These are phyloP conservation scores for Solanum pimpinellifolium DNA, from an alignment of 257 asterid genomes.

Conservation along the genomic window DNA sequence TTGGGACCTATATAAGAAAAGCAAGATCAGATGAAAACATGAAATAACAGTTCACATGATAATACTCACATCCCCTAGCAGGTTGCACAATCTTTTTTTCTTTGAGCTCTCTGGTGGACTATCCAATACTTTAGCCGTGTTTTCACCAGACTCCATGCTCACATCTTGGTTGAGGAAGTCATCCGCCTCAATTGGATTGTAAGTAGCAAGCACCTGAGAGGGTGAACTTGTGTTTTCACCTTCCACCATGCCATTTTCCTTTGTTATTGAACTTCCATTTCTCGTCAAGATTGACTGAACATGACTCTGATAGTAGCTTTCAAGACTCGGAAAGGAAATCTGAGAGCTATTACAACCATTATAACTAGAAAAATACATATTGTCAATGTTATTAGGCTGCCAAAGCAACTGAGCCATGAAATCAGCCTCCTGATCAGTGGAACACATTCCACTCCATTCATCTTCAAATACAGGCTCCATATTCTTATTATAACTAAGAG, in stretches of 20 bases:
- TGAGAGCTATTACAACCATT: slow-evolving; percentile 3
- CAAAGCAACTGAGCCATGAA: slow-evolving; percentile 15
- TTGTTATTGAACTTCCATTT: slow-evolving; percentile 1
- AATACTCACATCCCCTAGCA: slow-evolving; percentile 16
- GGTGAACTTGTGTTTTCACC: slow-evolving; percentile 1
- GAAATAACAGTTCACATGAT: background rate
- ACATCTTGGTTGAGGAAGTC: slow-evolving; percentile 29
- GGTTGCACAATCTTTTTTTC: slow-evolving; percentile 33
- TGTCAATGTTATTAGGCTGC: background rate
- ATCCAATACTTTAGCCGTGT: background rate
- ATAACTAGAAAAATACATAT: slow-evolving; percentile 10
- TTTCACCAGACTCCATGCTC: slow-evolving; percentile 14
- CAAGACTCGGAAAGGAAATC: slow-evolving; percentile 13
- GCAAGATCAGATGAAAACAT: background rate
- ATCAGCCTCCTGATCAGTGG: slow-evolving; percentile 27
- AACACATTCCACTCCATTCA: slow-evolving; percentile 60
- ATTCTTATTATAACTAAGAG: background rate
- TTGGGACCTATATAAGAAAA: slow-evolving; percentile 19
- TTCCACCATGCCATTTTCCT: slow-evolving; percentile 9
- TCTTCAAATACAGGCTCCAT: slow-evolving; percentile 54
- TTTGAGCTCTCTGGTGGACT: slow-evolving; percentile 14
- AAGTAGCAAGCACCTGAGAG: background rate
- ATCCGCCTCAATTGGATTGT: slow-evolving; percentile 13
- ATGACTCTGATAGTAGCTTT: slow-evolving; percentile 7
- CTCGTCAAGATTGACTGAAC: background rate